These are phyloP conservation scores for Sporothrix protearum DNA, from an alignment of 2,329 filamentous ascomycete genomes.

Conservation along the genomic window DNA sequence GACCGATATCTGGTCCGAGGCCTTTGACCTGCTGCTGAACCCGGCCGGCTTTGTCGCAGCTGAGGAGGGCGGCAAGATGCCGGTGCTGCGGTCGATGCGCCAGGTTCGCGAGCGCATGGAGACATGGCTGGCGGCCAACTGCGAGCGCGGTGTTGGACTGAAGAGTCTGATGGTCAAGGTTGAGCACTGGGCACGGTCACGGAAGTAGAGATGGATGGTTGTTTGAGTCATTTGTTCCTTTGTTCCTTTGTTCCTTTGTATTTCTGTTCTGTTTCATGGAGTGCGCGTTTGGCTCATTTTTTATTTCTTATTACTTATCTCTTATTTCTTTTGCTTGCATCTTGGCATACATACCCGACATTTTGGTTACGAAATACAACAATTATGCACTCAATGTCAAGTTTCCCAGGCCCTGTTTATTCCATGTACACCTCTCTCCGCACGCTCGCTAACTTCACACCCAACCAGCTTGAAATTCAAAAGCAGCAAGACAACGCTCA, in stretches of 20 bases:
- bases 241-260: conserved; percentile 11
- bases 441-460: not conserved
- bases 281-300: conserved; percentile 17
- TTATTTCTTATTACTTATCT: too few species aligned
- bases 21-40: conserved; percentile 84
- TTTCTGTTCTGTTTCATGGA: conserved; percentile 17
- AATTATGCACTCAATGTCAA: conserved; percentile 26
- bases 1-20: conserved; percentile 78
- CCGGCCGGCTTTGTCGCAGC: conserved; percentile 59
- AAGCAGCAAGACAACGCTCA: not conserved
- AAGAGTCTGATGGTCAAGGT: conserved; percentile 65
- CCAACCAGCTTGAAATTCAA: not conserved
- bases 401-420: conserved; percentile 33
- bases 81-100: conserved; percentile 67
- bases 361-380: conserved; percentile 13
- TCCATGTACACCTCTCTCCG: not conserved
- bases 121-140: conserved; percentile 72
- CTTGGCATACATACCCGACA: conserved; percentile 20
- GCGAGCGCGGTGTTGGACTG: conserved; percentile 74
- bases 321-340: conserved; percentile 17
- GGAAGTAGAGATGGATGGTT: conserved; percentile 29
- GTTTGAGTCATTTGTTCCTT: not conserved
- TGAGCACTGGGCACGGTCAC: conserved; percentile 47
- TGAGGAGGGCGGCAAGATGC: conserved; percentile 64
- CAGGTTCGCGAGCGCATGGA: conserved; percentile 76